Evolutionary conservation across 2,329 filamentous ascomycete genomes (phyloP), one percentile per base, ranked within the genome.

Genomic region (Chaetomium sp.): DNA sequence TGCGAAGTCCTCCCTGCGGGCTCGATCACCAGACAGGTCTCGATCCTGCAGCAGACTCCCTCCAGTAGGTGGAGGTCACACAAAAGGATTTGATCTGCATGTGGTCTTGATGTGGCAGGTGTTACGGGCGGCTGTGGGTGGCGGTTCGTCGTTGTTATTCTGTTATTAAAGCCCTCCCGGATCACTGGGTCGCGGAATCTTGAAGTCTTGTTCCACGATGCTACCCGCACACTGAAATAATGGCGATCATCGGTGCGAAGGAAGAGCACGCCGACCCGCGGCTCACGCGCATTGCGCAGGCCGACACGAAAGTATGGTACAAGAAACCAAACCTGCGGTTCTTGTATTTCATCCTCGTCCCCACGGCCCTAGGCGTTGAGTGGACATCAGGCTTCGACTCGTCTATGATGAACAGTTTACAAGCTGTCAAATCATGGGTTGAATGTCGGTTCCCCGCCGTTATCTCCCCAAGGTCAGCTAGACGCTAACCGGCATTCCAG

Each of bases 351-450:
- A 76, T 78, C 35, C 70, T 80, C 16, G 70, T 79, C n/a, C 78
- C 77, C 0, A 75, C 75, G 4, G 76, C 73, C 0, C 70, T 80
- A n/a, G 78, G 78, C 0, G 77, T 79, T 3, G 77, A 79, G 67
- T 78, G 76, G 77, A 83, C 82, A 0, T 78, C 76, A 0, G 77
- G 77, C 1, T 79, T 78, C 57, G 76, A 79, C 67, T 77, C 74
- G 1, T 79, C 78, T 25, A 80, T 80, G 76, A 79, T 80, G 78
- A 80, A 80, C 70, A 75, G 73, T 42, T 70, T 80, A 1, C 77
- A 80, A 55, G 76, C 77, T 13, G 77, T 80, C 12, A 61, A 74
- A 27, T 74, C 76, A 7, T 80, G 78, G 78, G 72, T 74, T 25
- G 71, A 73, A 31, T 79, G 76, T 78, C 63, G 21, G 70, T 51